Evolutionary conservation across 2,329 filamentous ascomycete species (phyloP).

Genomic region (Epichloe bromicola): DNA sequence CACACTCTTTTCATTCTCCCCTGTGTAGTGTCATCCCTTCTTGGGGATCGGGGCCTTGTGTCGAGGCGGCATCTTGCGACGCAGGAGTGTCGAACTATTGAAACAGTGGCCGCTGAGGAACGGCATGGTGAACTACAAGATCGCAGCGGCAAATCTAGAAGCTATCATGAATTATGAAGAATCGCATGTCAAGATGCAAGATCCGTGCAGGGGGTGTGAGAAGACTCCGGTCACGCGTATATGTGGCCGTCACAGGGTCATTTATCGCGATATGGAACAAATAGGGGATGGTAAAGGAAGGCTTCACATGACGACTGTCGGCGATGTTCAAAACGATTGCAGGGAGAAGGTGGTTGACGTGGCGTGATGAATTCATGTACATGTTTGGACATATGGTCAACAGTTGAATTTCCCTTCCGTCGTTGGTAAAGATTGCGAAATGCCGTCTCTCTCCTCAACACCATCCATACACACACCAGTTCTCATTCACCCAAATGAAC

Average conservation of each 20-base stretch:
- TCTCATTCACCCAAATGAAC: neutral
- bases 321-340: neutral
- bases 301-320: slow-evolving; percentile 1
- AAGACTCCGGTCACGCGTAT: neutral
- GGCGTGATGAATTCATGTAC: neutral
- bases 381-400: neutral
- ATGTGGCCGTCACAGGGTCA: neutral
- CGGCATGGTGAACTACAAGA: slow-evolving; percentile 4
- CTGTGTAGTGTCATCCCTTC: neutral
- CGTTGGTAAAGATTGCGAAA: too few relatives aligned
- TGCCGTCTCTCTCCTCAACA: too few relatives aligned
- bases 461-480: neutral
- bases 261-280: slow-evolving; percentile 1
- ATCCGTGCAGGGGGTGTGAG: neutral
- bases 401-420: too few relatives aligned
- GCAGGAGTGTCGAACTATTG: neutral
- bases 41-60: slow-evolving; percentile 1
- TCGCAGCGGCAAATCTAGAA: neutral
- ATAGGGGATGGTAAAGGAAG: neutral
- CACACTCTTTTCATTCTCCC: slow-evolving; percentile 2
- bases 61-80: neutral
- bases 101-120: slow-evolving; percentile 1
- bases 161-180: slow-evolving; percentile 1
- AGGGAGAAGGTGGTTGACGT: neutral
- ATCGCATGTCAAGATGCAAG: neutral